Evolutionary conservation across 108 stramenopile genomes (phyloP), one percentile per base, ranked within the genome.

Genomic region (Nitzschia putrida): DNA sequence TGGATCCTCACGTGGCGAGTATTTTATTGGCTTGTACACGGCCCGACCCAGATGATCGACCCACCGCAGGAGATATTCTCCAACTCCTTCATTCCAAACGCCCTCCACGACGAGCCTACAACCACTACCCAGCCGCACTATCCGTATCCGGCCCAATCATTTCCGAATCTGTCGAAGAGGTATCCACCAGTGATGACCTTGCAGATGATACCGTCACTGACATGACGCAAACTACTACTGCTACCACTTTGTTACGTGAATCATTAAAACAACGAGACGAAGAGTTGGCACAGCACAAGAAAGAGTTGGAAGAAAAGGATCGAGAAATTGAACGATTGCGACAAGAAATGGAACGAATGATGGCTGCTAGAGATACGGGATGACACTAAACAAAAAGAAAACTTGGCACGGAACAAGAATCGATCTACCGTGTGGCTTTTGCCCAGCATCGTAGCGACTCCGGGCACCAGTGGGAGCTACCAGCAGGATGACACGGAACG

Each of bases 21-120:
- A 71, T 85, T 16, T 81, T 94, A 25, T 43, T 85, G 42, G 69
- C 80, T 5, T 94, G 93, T 47, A 91, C 90, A 8, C 61, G 84
- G 24, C 72, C 73, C 18, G 74, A 88, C 21, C 77, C 81, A 13
- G 63, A 29, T 10, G 59, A 68, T 7, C 65, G 94, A 60, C 94
- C 94, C 2, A 75, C 85, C 18, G 91, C 92, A 4, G 47, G 53
- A 23, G 26, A 53, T 26, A 39, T 73, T 23, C 43, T 73, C 9
- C 40, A 34, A 34, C 29, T 34, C 1, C 29, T 34, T 1, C 29
- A 34, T 34, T 34, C 29, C 29, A 34, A 34, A 34, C 29, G 29
- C 29, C 29, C 29, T 34, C 29, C 29, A 4, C 1, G 29, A 34
- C 1, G 29, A 34, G 29, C 29, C 29, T 34, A 34, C 29, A 34